A percentile compares a stretch with the other conserved stretches of the same genome.
These are phyloP conservation scores for Candida golubevii DNA, from an alignment of 805 yeast genomes.

Conservation along the genomic window DNA sequence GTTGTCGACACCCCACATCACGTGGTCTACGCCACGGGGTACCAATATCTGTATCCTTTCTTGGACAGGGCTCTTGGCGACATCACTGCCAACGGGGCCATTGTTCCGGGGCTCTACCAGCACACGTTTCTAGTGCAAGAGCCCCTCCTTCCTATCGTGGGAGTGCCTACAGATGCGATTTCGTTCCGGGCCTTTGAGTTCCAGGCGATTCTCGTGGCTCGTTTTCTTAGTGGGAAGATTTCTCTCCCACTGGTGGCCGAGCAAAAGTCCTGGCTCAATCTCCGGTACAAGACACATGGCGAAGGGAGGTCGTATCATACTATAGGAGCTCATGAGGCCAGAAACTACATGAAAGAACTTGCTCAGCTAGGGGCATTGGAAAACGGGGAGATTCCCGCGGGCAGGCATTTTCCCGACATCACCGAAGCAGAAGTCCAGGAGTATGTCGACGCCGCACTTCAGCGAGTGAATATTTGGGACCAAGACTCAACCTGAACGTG, in stretches of 20 bases:
- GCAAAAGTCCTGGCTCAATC: slow-evolving; percentile 43
- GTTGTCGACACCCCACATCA: slow-evolving; percentile 46
- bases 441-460: slow-evolving; percentile 5
- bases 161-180: slow-evolving; percentile 56
- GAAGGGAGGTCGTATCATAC: slow-evolving; percentile 40
- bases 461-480: slow-evolving; percentile 9
- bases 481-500: neutral
- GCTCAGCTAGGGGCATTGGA: slow-evolving; percentile 17
- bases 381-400: neutral
- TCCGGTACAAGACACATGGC: slow-evolving; percentile 42
- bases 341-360: slow-evolving; percentile 22
- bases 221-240: slow-evolving; percentile 57
- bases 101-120: slow-evolving; percentile 48
- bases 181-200: slow-evolving; percentile 59
- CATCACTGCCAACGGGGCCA: slow-evolving; percentile 30
- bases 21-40: slow-evolving; percentile 73
- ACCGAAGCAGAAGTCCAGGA: slow-evolving; percentile 10
- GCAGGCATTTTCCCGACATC: slow-evolving; percentile 13
- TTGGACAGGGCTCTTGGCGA: slow-evolving; percentile 43
- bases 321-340: slow-evolving; percentile 30
- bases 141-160: slow-evolving; percentile 62
- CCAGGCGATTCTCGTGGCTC: slow-evolving; percentile 62
- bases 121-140: slow-evolving; percentile 56
- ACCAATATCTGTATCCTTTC: slow-evolving; percentile 62
- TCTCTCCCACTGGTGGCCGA: slow-evolving; percentile 43